Conservation (phyloP, 139 green algal genomes). For the Chlorella sp. region DNA sequence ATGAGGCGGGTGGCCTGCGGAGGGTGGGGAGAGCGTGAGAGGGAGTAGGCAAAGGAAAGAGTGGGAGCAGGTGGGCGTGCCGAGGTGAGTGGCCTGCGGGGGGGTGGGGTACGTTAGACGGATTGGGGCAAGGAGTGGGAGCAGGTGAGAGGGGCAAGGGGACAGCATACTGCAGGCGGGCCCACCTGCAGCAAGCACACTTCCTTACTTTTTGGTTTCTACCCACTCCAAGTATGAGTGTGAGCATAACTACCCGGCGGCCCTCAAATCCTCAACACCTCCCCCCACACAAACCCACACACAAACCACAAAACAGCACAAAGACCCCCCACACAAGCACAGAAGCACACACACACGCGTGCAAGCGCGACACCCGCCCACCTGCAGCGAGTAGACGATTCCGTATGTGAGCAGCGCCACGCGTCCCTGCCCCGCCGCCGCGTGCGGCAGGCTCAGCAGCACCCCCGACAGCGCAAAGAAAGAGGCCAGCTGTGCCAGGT, state of each 20-base stretch:
- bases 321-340: too few relatives aligned
- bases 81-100: too few relatives aligned
- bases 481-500: conserved; percentile 72
- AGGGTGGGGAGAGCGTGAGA: not conserved
- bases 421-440: conserved; percentile 31
- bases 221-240: too few relatives aligned
- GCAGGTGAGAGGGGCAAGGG: too few relatives aligned
- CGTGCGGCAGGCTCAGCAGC: conserved; percentile 23
- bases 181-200: too few relatives aligned
- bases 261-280: too few relatives aligned
- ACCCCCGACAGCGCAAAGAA: conserved; percentile 36
- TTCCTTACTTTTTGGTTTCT: too few relatives aligned
- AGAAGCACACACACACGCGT: not conserved
- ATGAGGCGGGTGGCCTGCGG: conserved; percentile 85
- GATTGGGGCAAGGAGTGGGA: too few relatives aligned
- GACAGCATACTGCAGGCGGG: not conserved
- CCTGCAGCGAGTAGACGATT: conserved; percentile 52
- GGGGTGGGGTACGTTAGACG: too few relatives aligned
- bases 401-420: conserved; percentile 53
- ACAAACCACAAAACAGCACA: too few relatives aligned
- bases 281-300: too few relatives aligned
- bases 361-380: not conserved
- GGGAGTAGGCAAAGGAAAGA: not conserved
- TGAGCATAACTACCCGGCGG: too few relatives aligned
- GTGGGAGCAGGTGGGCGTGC: not conserved